Percentiles rank a stretch among this genome's conserved stretches.
These are phyloP conservation scores for Stagonosporopsis rhizophila DNA, from an alignment of 2,329 filamentous ascomycete genomes.

Conservation along the genomic window DNA sequence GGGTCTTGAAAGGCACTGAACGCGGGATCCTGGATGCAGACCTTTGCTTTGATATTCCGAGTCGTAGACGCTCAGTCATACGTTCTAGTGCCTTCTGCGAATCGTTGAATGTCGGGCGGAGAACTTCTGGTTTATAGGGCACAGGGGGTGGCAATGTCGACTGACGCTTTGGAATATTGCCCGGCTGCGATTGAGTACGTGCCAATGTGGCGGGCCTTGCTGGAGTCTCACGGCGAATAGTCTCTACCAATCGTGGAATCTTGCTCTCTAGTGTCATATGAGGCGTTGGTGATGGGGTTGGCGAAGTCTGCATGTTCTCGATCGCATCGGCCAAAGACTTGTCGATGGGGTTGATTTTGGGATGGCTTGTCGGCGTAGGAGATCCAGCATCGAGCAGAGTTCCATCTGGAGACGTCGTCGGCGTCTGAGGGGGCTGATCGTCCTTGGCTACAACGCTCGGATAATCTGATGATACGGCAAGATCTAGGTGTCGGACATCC, in stretches of 20 bases:
- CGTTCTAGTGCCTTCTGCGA: slow-evolving; percentile 65
- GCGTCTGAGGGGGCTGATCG: slow-evolving; percentile 38
- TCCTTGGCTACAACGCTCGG: slow-evolving; percentile 29
- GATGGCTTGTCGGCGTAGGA: slow-evolving; percentile 38
- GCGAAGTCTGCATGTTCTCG: slow-evolving; percentile 44
- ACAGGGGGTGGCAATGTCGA: slow-evolving; percentile 20
- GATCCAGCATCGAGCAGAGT: slow-evolving; percentile 33
- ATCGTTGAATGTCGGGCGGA: slow-evolving; percentile 41
- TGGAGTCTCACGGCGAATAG: slow-evolving; percentile 40
- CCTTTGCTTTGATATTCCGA: slow-evolving; percentile 69
- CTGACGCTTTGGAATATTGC: slow-evolving; percentile 35
- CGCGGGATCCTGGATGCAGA: slow-evolving; percentile 78
- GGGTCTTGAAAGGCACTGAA: slow-evolving; percentile 75
- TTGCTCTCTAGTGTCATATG: slow-evolving; percentile 42
- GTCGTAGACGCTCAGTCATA: slow-evolving; percentile 73
- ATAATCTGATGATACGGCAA: slow-evolving; percentile 59
- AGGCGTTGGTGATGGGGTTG: slow-evolving; percentile 27
- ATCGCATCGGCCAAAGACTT: slow-evolving; percentile 43
- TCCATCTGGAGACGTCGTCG: slow-evolving; percentile 32
- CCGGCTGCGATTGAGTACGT: slow-evolving; percentile 49
- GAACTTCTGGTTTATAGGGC: slow-evolving; percentile 26
- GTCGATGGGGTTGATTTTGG: slow-evolving; percentile 47
- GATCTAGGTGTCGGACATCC: slow-evolving; percentile 67
- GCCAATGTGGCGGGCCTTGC: slow-evolving; percentile 34
- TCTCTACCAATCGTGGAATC: slow-evolving; percentile 49